Evolutionary conservation across 805 yeast species (phyloP), one percentile per base, ranked within the genome.

Genomic region (Yarrowia sp.): DNA sequence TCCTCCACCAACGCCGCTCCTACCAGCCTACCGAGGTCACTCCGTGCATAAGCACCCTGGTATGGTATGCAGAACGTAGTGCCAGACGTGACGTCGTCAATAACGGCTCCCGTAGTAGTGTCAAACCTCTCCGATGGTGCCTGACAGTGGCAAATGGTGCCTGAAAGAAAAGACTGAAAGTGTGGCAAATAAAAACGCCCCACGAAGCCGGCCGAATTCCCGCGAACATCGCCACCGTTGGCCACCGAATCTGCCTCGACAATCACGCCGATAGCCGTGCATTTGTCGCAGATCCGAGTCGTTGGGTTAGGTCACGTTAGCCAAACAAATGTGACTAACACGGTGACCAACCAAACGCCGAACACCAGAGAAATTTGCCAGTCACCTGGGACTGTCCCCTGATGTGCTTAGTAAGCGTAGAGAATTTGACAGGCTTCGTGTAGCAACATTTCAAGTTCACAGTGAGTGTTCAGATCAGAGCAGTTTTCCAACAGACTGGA

Each of bases 1-100:
- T 32, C 55, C 55, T 49, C 58, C 58, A 52, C 58, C 58, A 53
- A 53, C 58, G 58, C 58, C 58, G 43, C 58, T 38, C 58, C 41
- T 5, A 26, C 32, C 38, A 10, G 11, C 22, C 58, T 38, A 53
- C 59, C 59, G 59, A 53, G 59, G 59, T 53, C 59, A 53, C 45
- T 2, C 59, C 16, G 42, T 53, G 59, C 59, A 53, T 53, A 5
- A 38, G 12, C 43, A 38, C 45, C 45, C 16, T 52, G 56, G 32
- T 5, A 53, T 16, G 16, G 43, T 32, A 53, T 53, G 58, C 59
- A 53, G 32, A 26, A 26, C 32, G 32, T 26, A 26, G 32, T 26
- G 32, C 32, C 32, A 5, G 32, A 26, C 32, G 32, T 26, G 7
- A 26, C 32, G 32, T 26, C 32, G 32, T 26, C 32, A 26, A 5